A percentile compares a stretch with the other conserved stretches of the same genome.
Evolutionary conservation across 2,329 filamentous ascomycete genomes (phyloP).

Genomic region (Colletotrichum graminicola): DNA sequence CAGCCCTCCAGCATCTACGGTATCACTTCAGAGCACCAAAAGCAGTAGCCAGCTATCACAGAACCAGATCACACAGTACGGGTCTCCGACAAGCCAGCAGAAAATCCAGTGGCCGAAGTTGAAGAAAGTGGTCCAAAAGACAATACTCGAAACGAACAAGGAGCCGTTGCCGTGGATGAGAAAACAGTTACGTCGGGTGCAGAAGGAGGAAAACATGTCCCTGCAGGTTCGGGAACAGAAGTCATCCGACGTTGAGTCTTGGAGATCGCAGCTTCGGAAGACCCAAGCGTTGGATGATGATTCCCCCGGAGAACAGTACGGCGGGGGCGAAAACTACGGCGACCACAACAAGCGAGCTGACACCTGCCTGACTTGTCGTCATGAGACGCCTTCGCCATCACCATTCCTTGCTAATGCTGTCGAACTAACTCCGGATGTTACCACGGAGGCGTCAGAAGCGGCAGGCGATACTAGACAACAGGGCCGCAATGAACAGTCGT

Average conservation of each 20-base stretch:
- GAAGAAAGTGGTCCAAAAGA: conserved; percentile 31
- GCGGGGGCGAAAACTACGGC: not conserved
- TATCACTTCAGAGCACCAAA: not conserved
- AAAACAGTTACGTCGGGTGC: conserved; percentile 32
- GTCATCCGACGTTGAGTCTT: conserved; percentile 18
- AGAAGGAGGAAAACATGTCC: conserved; percentile 33
- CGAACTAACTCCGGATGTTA: not conserved
- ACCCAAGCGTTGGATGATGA: not conserved
- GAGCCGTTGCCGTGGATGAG: conserved; percentile 30
- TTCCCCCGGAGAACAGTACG: not conserved
- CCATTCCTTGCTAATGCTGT: not conserved
- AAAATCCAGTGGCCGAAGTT: conserved; percentile 36
- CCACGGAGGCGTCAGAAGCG: not conserved
- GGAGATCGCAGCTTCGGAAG: conserved; percentile 35
- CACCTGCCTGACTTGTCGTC: conserved; percentile 17
- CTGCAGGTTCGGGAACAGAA: conserved; percentile 16
- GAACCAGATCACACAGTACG: not conserved
- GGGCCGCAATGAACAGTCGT: not conserved
- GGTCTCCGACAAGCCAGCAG: not conserved
- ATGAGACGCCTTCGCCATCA: not conserved
- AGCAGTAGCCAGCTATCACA: not conserved
- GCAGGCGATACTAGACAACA: not conserved
- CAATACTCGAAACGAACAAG: not conserved
- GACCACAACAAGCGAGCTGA: conserved; percentile 21
- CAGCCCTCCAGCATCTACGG: not conserved